phyloP scores from a whole-genome alignment of 2,329 filamentous ascomycete genomes.

The Fusarium neocosmosporiellum region DNA sequence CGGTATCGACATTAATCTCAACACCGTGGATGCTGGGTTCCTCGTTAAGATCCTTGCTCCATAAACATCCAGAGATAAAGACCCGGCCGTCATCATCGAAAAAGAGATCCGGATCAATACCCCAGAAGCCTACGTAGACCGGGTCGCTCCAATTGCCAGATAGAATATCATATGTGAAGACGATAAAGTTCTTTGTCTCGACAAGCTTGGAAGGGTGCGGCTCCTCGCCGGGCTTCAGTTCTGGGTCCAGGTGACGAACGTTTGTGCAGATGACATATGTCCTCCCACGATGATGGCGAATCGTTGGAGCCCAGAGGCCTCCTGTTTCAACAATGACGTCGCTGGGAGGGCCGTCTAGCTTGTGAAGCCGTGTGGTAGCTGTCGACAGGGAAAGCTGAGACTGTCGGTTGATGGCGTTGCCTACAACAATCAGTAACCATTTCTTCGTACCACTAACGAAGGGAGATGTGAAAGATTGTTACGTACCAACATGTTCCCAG shows the following conservation, averaged over 20 bases:
- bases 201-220: not conserved
- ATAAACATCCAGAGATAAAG: conserved; percentile 40
- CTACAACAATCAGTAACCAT: not conserved
- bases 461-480: not conserved
- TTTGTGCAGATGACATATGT: conserved; percentile 18
- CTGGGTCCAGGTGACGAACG: not conserved
- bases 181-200: conserved; percentile 11
- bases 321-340: not conserved
- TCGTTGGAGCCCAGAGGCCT: conserved; percentile 20
- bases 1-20: conserved; percentile 49
- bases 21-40: conserved; percentile 22
- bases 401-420: not conserved
- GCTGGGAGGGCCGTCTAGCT: not conserved
- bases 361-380: not conserved
- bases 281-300: conserved; percentile 5
- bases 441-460: not conserved
- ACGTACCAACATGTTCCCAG: not conserved
- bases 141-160: conserved; percentile 10
- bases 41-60: conserved; percentile 29
- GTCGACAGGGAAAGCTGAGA: not conserved
- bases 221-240: not conserved
- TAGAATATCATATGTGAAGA: conserved; percentile 5
- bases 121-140: conserved; percentile 16
- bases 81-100: conserved; percentile 25
- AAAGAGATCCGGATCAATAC: conserved; percentile 42